Conservation (phyloP, 2,329 filamentous ascomycete species). For the Clarireedia paspali region DNA sequence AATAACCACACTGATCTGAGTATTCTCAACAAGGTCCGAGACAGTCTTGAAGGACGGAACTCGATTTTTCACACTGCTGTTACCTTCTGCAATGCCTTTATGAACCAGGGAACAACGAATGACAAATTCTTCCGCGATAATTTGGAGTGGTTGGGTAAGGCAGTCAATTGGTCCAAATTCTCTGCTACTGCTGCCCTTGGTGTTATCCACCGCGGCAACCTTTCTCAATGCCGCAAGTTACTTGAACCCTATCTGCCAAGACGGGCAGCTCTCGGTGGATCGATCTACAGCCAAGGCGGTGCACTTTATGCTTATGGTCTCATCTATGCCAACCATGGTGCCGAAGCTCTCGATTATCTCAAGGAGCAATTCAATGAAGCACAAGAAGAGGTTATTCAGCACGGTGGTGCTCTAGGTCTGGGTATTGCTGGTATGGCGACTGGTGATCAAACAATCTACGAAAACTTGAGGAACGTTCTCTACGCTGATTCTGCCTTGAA, state of each 20-base stretch:
- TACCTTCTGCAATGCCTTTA: slow-evolving; percentile 96
- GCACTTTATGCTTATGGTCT: slow-evolving; percentile 92
- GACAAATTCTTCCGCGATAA: slow-evolving; percentile 99
- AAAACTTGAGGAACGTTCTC: slow-evolving; percentile 80
- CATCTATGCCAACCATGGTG: slow-evolving; percentile 96
- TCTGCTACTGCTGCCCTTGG: slow-evolving; percentile 93
- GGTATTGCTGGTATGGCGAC: slow-evolving; percentile 98
- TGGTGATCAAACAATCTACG: slow-evolving; percentile 82
- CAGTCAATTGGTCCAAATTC: slow-evolving; percentile 99
- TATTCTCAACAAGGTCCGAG: slow-evolving; percentile 92
- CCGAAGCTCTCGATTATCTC: slow-evolving; percentile 77
- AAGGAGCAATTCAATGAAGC: slow-evolving; percentile 66
- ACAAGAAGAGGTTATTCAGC: slow-evolving; percentile 89
- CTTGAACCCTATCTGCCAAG: slow-evolving; percentile 91
- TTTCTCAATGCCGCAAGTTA: slow-evolving; percentile 86
- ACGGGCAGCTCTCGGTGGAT: slow-evolving; percentile 67
- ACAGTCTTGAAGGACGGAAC: slow-evolving; percentile 90
- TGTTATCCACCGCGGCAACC: slow-evolving; percentile 92
- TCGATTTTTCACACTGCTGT: slow-evolving; percentile 98
- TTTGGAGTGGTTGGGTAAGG: slow-evolving; percentile 94
- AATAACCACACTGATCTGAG: slow-evolving; percentile 89
- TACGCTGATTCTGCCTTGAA: slow-evolving; percentile 94
- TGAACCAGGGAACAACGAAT: slow-evolving; percentile 97
- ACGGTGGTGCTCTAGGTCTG: slow-evolving; percentile 88
- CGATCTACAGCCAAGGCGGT: slow-evolving; percentile 91